phyloP scores from a whole-genome alignment of 1,139 yeast genomes.

The Eremothecium sinecaudum region DNA sequence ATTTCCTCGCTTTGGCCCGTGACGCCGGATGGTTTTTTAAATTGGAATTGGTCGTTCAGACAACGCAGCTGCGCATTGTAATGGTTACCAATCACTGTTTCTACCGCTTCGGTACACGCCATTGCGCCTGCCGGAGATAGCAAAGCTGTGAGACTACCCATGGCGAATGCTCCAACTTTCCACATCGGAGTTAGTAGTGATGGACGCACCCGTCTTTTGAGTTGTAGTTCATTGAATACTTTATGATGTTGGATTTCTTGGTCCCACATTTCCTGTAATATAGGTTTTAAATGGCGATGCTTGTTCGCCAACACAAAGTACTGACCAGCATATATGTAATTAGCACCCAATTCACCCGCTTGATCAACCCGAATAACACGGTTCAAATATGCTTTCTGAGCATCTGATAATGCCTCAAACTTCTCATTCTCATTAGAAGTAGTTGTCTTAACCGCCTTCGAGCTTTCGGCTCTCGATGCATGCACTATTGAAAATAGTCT shows the following conservation, averaged over 20 bases:
- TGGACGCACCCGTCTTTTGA: slow-evolving; percentile 76
- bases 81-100: slow-evolving; percentile 94
- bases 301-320: slow-evolving; percentile 63
- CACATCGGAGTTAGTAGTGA: slow-evolving; percentile 84
- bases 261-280: slow-evolving; percentile 94
- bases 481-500: slow-evolving; percentile 10
- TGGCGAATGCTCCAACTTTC: slow-evolving; percentile 80
- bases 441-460: background rate
- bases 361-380: slow-evolving; percentile 85
- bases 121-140: slow-evolving; percentile 93
- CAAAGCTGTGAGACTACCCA: slow-evolving; percentile 82
- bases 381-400: slow-evolving; percentile 64
- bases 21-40: slow-evolving; percentile 36
- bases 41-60: slow-evolving; percentile 49
- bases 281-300: slow-evolving; percentile 59
- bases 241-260: slow-evolving; percentile 87
- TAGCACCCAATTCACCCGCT: slow-evolving; percentile 98
- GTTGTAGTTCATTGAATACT: slow-evolving; percentile 72
- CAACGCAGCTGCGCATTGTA: slow-evolving; percentile 84
- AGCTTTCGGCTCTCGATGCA: slow-evolving; percentile 6
- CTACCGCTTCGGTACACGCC: slow-evolving; percentile 99
- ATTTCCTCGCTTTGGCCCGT: slow-evolving; percentile 46
- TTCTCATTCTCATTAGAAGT: slow-evolving; percentile 8
- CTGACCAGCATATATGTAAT: slow-evolving; percentile 88
- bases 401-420: slow-evolving; percentile 37